Evolutionary conservation across 768 basidiomycete genomes (phyloP), one percentile per base, ranked within the genome.

Genomic region (Agrocybe pediades): DNA sequence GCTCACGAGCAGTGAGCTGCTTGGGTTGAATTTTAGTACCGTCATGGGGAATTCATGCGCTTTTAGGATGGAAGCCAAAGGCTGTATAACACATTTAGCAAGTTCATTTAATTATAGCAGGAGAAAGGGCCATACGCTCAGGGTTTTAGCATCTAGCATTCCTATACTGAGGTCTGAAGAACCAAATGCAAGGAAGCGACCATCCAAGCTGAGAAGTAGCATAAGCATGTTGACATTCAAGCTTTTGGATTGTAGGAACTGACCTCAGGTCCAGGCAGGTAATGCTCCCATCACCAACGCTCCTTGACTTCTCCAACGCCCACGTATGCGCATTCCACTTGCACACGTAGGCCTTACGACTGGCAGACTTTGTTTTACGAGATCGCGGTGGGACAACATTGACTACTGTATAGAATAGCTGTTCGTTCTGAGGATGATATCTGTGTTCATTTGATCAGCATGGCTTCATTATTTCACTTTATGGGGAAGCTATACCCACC

Each of bases 11-110:
- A 95, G 59, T n/a, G 78, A 83, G 11, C 88, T 86, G 6, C 84
- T 77, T 1, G 94, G 88, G 65, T 89, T 96, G 78, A 99, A 99
- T 54, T 82, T 83, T 51, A 99, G 71, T 3, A 90, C 85, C 1
- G 97, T 98, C 5, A 92, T 84, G 3, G 97, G 91, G 68, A 98
- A 94, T 55, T 95, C 94, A 69, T 98, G 96, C 0, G 97, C 91
- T 70, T 91, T 92, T 53, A 98, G 75, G 56, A 99, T 97, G 17
- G 86, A 86, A 25, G 92, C 71, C 11, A 93, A 67, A 1, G 95
- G 95, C 95, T 98, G 62, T 27, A 26, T 23, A 48, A 30, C 20
- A 23, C 45, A 53, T 26, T 30, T 3, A 15, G 9, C 17, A 16
- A 11, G 9, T 24, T 23, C 30, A 19, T n/a, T n/a, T n/a, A n/a